Base-by-base conservation (phyloP, 2,329 filamentous ascomycete species). In the Trichoderma endophyticum region DNA sequence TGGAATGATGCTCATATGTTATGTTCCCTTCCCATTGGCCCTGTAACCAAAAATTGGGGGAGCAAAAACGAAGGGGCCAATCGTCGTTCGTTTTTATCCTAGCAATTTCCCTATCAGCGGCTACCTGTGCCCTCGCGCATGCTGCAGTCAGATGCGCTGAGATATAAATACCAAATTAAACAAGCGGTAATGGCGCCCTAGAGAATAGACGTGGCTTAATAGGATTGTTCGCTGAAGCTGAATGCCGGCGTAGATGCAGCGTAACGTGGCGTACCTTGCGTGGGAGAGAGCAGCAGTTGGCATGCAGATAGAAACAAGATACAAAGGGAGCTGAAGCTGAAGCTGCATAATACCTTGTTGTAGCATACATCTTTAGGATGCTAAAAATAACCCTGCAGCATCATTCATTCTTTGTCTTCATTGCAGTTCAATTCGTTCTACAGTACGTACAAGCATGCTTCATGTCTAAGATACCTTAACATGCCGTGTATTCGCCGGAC, bases 61-160 rank as follows among this genome's bases (percentile, higher is more conserved):
- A 54, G 18, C 14, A 21, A 65, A 6, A 34, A 34, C 28, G 21
- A 60, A 34, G 14, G 14, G 24, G 4, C 34, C 34, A 68, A 61
- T 69, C 56, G n/a, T 21, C 26, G 14, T 34, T 28, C 6, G 6
- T 5, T 4, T 54, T 28, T 15, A 36, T 8, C 21, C 18, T 1
- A 12, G 51, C 43, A 56, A 56, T 3, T 26, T 21, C 8, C 26
- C 56, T 48, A 63, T 63, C 60, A 15, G 60, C 34, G 21, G 32
- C 24, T 39, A 18, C 14, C 1, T 26, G 28, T 39, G 0, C 15
- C 18, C 8, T 30, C 12, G 15, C 48, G 67, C 57, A 70, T 70
- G 64, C 39, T 54, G 67, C 67, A 54, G 67, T 70, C 11, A 70
- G 67, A 70, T 60, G 30, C 39, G 11, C 66, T 28, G n/a, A 34